Evolutionary conservation across 2,329 filamentous ascomycete species (phyloP).

Genomic region (Fusarium irregulare): DNA sequence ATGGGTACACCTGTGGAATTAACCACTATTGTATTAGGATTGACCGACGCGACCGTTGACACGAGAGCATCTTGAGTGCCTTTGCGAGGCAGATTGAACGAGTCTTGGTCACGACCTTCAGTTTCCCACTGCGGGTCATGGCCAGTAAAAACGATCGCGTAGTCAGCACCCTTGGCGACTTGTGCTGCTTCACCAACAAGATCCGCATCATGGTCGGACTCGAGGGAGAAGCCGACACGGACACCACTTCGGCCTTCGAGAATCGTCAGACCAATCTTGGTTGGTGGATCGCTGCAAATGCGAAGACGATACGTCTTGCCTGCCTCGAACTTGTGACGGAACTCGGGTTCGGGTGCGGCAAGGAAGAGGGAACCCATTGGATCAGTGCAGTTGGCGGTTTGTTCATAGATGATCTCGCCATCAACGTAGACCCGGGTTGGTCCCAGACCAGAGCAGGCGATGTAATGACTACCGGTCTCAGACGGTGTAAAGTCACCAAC

Average conservation of each 20-base stretch:
- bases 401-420: constrained; percentile 46
- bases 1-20: constrained; percentile 73
- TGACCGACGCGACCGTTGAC: constrained; percentile 63
- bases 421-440: constrained; percentile 44
- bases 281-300: constrained; percentile 46
- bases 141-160: constrained; percentile 67
- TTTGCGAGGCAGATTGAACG: constrained; percentile 70
- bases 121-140: constrained; percentile 61
- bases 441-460: constrained; percentile 47
- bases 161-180: constrained; percentile 67
- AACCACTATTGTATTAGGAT: constrained; percentile 69
- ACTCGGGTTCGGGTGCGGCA: constrained; percentile 42
- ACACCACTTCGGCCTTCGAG: constrained; percentile 47
- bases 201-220: constrained; percentile 49
- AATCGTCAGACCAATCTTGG: constrained; percentile 45
- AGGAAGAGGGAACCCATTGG: constrained; percentile 49
- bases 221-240: constrained; percentile 46
- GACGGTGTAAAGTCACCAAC: constrained; percentile 46
- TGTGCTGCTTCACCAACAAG: constrained; percentile 62
- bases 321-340: constrained; percentile 39
- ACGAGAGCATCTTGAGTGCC: constrained; percentile 67
- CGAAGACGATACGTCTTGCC: constrained; percentile 45
- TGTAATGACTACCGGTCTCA: constrained; percentile 46
- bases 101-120: constrained; percentile 75
- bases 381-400: constrained; percentile 43